These are phyloP conservation scores for Solanum pinnatisectum DNA, from an alignment of 257 asterid species.

Conservation along the genomic window DNA sequence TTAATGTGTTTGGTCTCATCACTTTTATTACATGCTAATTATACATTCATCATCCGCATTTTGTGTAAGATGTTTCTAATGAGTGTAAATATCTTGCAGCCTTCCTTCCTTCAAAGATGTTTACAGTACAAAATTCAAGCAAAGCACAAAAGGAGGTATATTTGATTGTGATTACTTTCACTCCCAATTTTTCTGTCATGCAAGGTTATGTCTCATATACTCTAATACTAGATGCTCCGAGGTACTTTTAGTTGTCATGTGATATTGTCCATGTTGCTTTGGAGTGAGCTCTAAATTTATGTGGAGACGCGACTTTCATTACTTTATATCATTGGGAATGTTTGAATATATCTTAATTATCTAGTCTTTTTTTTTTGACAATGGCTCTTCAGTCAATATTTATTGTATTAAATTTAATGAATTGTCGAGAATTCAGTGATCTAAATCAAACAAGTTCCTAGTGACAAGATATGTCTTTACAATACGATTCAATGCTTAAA, in stretches of 20 bases:
- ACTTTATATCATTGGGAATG: background rate
- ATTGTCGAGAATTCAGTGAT: background rate
- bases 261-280: background rate
- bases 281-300: background rate
- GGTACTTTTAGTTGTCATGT: background rate
- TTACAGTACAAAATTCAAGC: conserved; percentile 76
- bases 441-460: background rate
- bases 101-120: conserved; percentile 78
- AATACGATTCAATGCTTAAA: background rate
- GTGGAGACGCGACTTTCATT: background rate
- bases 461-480: background rate
- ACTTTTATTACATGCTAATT: background rate
- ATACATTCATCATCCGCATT: background rate
- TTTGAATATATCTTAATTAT: background rate
- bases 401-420: background rate
- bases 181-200: background rate
- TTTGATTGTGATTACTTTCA: background rate
- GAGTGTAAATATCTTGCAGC: conserved; percentile 51
- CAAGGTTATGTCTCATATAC: background rate
- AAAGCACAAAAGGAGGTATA: conserved; percentile 69
- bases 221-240: background rate
- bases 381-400: background rate
- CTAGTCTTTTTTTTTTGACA: background rate
- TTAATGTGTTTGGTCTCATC: background rate
- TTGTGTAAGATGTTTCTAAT: conserved; percentile 22